Evolutionary conservation across 2,329 filamentous ascomycete species (phyloP).

Genomic region (Teratosphaeria pseudoeucalypti): DNA sequence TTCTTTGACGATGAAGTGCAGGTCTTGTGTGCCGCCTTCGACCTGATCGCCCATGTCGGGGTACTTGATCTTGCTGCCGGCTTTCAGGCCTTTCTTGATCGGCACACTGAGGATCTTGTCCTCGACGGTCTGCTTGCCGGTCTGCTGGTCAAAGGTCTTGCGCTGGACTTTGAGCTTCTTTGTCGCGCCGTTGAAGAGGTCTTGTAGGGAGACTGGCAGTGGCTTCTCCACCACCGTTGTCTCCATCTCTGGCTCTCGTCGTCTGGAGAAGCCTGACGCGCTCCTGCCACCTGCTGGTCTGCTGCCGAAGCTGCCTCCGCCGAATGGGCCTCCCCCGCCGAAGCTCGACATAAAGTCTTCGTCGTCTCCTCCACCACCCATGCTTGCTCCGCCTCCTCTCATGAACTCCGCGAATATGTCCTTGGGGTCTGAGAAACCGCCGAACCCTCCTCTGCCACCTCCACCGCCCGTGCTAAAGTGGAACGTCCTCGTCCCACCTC

Average conservation of each 20-base stretch:
- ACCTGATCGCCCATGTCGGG: slow-evolving; percentile 96
- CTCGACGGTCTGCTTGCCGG: slow-evolving; percentile 72
- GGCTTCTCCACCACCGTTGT: slow-evolving; percentile 84
- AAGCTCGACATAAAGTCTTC: slow-evolving; percentile 47
- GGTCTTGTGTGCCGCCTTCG: slow-evolving; percentile 86
- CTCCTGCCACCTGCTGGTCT: slow-evolving; percentile 11
- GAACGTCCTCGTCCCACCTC: slow-evolving; percentile 45
- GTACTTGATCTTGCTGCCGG: slow-evolving; percentile 97
- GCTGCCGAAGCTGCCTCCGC: slow-evolving; percentile 32
- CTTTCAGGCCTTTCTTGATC: slow-evolving; percentile 91
- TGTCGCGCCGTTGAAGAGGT: slow-evolving; percentile 72
- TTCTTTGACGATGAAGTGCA: slow-evolving; percentile 93
- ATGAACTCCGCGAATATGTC: slow-evolving; percentile 81
- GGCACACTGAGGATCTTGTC: slow-evolving; percentile 90
- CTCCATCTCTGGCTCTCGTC: slow-evolving; percentile 57
- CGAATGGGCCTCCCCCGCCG: slow-evolving; percentile 27
- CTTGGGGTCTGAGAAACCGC: slow-evolving; percentile 68
- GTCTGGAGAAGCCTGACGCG: slow-evolving; percentile 8
- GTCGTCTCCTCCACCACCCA: slow-evolving; percentile 37
- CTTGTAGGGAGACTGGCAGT: slow-evolving; percentile 72
- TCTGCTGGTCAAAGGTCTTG: slow-evolving; percentile 76
- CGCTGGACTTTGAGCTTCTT: slow-evolving; percentile 99
- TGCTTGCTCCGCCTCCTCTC: slow-evolving; percentile 45
- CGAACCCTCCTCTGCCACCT: slow-evolving; percentile 53
- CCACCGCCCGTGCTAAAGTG: slow-evolving; percentile 51